These are phyloP conservation scores for Bonia amplexicaulis DNA, from an alignment of 176 grass and related monocot species.

Conservation along the genomic window DNA sequence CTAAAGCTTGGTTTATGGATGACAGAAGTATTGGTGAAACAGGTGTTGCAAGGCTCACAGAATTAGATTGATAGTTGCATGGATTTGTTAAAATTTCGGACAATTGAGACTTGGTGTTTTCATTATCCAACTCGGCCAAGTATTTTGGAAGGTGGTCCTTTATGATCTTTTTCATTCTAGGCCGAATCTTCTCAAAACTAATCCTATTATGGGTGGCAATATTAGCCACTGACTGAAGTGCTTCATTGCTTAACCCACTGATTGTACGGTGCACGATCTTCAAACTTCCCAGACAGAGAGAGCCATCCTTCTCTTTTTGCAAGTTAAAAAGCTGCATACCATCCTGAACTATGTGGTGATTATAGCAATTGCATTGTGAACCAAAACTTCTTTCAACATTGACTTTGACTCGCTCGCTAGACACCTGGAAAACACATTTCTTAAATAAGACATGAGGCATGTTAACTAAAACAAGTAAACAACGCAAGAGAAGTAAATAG, in stretches of 20 bases:
- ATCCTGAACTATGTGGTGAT: conserved; percentile 26
- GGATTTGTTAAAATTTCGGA: conserved; percentile 35
- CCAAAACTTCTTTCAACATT: conserved; percentile 18
- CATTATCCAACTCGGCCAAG: conserved; percentile 14
- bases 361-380: not conserved
- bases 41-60: conserved; percentile 18
- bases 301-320: conserved; percentile 9
- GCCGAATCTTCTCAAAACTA: conserved; percentile 6
- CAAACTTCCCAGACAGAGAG: not conserved
- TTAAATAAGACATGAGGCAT: no score
- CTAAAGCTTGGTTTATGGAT: conserved; percentile 18
- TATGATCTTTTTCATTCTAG: conserved; percentile 25
- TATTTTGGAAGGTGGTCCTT: conserved; percentile 30
- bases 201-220: not conserved
- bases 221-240: conserved; percentile 33
- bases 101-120: not conserved
- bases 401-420: conserved; percentile 7
- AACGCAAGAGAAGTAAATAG: no score
- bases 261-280: not conserved
- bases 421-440: conserved; percentile 8
- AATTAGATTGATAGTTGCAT: conserved; percentile 27
- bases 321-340: conserved; percentile 22
- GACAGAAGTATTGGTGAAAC: conserved; percentile 25
- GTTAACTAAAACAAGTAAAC: no score
- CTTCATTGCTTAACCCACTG: conserved; percentile 16